phyloP scores from a whole-genome alignment of 2,329 filamentous ascomycete genomes.

The Rugonectria rugulosa region DNA sequence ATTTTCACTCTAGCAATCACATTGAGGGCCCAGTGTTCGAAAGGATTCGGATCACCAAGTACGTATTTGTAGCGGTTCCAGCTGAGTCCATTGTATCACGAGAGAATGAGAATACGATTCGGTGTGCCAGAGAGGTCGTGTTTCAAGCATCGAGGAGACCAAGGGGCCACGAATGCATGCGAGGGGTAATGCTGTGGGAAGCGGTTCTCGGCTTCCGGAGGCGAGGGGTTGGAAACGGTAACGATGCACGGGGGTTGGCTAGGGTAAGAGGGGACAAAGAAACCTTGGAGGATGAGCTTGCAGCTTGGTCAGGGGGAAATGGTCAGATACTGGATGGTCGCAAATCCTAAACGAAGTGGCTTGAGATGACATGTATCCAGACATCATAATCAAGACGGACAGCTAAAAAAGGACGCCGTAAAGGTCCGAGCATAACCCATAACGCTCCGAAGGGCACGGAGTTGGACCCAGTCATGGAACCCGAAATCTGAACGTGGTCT shows the following conservation, averaged over 20 bases:
- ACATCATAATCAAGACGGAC: neutral
- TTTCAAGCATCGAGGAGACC: no score
- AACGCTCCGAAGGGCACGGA: neutral
- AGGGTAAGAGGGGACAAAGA: conserved; percentile 11
- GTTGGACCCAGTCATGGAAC: conserved; percentile 31
- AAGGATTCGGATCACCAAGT: no score
- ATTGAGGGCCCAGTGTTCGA: no score
- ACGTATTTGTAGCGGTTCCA: no score
- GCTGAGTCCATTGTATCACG: neutral
- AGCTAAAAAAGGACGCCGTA: neutral
- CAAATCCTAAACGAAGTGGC: neutral
- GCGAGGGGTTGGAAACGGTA: conserved; percentile 24
- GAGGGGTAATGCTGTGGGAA: conserved; percentile 6
- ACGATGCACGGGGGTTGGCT: neutral
- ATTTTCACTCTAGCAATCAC: no score
- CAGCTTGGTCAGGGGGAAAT: neutral
- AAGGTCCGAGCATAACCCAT: neutral
- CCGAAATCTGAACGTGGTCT: conserved; percentile 39
- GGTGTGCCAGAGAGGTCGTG: conserved; percentile 10
- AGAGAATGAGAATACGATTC: conserved; percentile 11
- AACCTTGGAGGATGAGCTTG: conserved; percentile 1
- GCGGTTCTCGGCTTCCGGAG: conserved; percentile 34
- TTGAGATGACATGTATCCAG: no score
- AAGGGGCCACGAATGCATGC: neutral
- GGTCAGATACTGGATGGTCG: neutral